Conservation (phyloP, 2,329 filamentous ascomycete genomes). For the Magnaporthales sp. region DNA sequence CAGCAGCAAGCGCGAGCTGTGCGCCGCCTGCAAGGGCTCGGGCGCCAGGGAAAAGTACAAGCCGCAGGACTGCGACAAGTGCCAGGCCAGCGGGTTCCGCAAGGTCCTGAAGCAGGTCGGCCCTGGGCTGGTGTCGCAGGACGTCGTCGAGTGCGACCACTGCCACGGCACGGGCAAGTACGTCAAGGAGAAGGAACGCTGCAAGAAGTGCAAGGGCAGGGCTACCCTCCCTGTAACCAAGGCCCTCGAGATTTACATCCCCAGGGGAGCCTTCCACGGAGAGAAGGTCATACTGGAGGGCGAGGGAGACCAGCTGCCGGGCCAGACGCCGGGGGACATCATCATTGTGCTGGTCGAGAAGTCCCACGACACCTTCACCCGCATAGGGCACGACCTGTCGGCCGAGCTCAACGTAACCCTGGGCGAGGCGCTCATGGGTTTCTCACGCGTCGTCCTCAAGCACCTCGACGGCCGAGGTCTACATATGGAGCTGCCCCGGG, state of each 20-base stretch:
- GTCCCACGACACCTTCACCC: constrained; percentile 71
- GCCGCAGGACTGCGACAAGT: constrained; percentile 71
- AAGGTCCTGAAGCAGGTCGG: constrained; percentile 76
- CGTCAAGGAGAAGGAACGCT: constrained; percentile 93
- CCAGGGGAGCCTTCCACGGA: constrained; percentile 75
- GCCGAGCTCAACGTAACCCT: constrained; percentile 76
- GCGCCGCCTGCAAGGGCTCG: constrained; percentile 75
- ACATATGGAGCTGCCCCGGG: constrained; percentile 67
- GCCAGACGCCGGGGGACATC: constrained; percentile 85
- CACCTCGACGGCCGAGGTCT: constrained; percentile 93
- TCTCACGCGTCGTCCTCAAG: constrained; percentile 81
- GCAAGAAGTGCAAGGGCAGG: constrained; percentile 97
- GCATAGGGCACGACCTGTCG: constrained; percentile 75
- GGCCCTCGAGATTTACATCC: constrained; percentile 92
- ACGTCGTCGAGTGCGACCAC: constrained; percentile 69
- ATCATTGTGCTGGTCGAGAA: constrained; percentile 81
- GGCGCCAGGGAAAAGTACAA: constrained; percentile 92
- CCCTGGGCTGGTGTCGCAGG: constrained; percentile 76
- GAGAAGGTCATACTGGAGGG: constrained; percentile 86
- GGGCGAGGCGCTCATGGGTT: constrained; percentile 77
- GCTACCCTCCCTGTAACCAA: constrained; percentile 83
- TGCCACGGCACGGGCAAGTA: constrained; percentile 80
- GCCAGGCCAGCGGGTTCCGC: constrained; percentile 64
- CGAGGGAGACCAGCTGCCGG: constrained; percentile 87
- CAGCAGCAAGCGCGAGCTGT: constrained; percentile 89